Evolutionary conservation across 2,329 filamentous ascomycete species (phyloP), one percentile per base, ranked within the genome.

Genomic region (Colletotrichum sansevieriae): DNA sequence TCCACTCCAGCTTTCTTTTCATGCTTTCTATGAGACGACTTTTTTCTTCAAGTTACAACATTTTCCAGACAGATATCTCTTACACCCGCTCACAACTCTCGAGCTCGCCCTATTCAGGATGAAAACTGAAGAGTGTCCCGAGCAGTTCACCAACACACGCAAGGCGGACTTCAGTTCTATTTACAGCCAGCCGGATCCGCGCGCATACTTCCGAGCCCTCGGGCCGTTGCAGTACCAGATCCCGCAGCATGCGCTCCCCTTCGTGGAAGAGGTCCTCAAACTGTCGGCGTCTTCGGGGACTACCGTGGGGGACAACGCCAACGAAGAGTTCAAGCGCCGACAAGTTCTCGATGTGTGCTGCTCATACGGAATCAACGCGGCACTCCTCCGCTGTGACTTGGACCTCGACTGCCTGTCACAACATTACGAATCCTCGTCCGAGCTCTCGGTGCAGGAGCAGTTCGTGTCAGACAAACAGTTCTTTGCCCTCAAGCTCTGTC

Each of bases 141-240:
- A 67, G 6, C 41, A 20, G 10, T 43, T 63, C 22, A 57, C 25
- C 51, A 63, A 49, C 44, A 56, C 13, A 3, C 59, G 51, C 22
- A 67, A 64, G 35, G 64, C 64, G 8, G 64, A 67, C 52, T 67
- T 67, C 49, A 57, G 39, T 4, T 67, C 51, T 4, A 64, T 63
- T 20, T 67, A 67, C 35, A 58, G 56, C 44, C 51, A 64, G n/a
- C n/a, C 59, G 3, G 52, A 67, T 12, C 64, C 64, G 10, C 51
- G 59, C 8, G 33, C 64, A 7, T 67, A 67, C 59, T 67, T 67
- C 13, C 22, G 33, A 3, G 51, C 64, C 7, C 18, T 67, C 5
- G 56, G 15, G 12, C 59, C 64, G 20, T 20, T 67, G 2, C 22
- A 44, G 7, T 67, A 67, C 25, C 59, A 67, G 41, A 51, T 67